These are phyloP conservation scores for Bondarzewia mesenterica DNA, from an alignment of 1,284 basidiomycete species.

Conservation along the genomic window DNA sequence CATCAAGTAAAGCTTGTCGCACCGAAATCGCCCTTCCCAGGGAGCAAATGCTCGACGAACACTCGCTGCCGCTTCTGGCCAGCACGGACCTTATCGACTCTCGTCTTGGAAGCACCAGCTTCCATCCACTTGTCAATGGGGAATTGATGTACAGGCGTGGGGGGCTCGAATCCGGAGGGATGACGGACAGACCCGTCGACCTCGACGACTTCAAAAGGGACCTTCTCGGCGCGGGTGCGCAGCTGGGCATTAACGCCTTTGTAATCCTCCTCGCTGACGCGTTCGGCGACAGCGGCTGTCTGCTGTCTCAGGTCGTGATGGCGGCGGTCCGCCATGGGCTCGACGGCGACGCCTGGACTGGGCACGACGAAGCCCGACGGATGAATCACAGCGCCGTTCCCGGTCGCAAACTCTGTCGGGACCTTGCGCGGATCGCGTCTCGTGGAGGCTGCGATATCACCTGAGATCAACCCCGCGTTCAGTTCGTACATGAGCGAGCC, in stretches of 20 bases:
- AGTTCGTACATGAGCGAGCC: conserved; percentile 27
- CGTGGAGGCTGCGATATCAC: conserved; percentile 25
- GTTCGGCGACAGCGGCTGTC: conserved; percentile 5
- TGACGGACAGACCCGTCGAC: conserved; percentile 23
- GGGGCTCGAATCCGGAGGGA: conserved; percentile 25
- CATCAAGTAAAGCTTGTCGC: no score
- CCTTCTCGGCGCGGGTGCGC: conserved; percentile 23
- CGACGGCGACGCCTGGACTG: conserved; percentile 5
- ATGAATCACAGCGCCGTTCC: conserved; percentile 18
- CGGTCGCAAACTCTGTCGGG: conserved; percentile 15
- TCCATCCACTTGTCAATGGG: no score
- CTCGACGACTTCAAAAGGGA: conserved; percentile 23
- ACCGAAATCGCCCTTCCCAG: no score
- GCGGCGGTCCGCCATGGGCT: conserved; percentile 3
- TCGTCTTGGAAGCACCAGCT: no score
- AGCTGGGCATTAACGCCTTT: conserved; percentile 22
- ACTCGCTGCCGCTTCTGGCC: no score
- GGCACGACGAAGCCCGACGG: conserved; percentile 26
- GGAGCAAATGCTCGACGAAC: no score
- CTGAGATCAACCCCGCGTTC: conserved; percentile 24
- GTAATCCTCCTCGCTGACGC: conserved; percentile 5
- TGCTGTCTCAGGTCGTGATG: not conserved
- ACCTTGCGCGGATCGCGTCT: conserved; percentile 24
- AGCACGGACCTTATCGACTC: no score
- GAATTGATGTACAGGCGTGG: conserved; percentile 25